Evolutionary conservation across 129 eudicot species (phyloP), one percentile per base, ranked within the genome.

Genomic region (Saussurea involucrata): DNA sequence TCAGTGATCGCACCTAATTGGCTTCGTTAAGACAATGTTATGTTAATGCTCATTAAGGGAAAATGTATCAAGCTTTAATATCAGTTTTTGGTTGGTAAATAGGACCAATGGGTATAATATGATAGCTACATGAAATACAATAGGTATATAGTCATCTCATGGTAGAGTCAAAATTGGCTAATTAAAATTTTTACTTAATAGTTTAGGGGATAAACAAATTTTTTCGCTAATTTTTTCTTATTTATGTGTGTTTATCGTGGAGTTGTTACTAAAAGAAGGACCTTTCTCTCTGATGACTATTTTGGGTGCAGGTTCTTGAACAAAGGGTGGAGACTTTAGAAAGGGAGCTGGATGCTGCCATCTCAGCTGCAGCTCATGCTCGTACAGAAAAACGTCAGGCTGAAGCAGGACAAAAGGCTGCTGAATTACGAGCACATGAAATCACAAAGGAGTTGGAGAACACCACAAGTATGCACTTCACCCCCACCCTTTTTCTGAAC

Each of bases 361-460:
- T 94, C 36, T 84, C 98, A 37, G 98, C 97, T 49, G 91, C 97
- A 42, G 98, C 96, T 73, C 96, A 71, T 77, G 97, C 96, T 17
- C 98, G 98, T 20, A 78, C 85, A 29, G 98, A 94, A 71, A 94
- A 89, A 76, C 81, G 97, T 57, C 92, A 94, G 34, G 96, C 98
- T 64, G 98, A 91, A 87, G 96, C 94, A 82, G 92, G 90, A 37
- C 97, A 94, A 79, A 94, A 88, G 80, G 93, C 93, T 82, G 97
- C 98, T 77, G 98, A 94, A 63, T 70, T 91, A 44, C 89, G 90
- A 71, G 90, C 97, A 46, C 89, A 80, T 61, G 97, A 94, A 64
- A 85, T 94, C 70, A 94, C 92, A 32, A 89, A 72, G 77, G 98
- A 94, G 82, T 91, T 94, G 46, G 98, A 94, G 70, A 94, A 94